These are phyloP conservation scores for Trypanosoma platydactyli DNA, from an alignment of 208 protist species.

Conservation along the genomic window DNA sequence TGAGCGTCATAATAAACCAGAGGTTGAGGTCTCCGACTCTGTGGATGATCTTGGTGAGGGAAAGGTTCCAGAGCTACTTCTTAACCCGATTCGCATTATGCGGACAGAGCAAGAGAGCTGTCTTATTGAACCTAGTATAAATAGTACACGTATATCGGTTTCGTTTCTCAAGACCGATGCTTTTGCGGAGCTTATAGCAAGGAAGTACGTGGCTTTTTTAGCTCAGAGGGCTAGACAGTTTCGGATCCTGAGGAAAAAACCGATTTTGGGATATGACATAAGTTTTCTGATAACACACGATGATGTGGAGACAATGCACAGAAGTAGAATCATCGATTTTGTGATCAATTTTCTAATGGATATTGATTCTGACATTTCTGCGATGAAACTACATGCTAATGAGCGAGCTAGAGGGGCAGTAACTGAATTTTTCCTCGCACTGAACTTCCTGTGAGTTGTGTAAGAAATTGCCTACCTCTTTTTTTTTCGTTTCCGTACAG, in stretches of 20 bases:
- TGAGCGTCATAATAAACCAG: slow-evolving; percentile 98
- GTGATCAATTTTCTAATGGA: slow-evolving; percentile 95
- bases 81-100: slow-evolving; percentile 78
- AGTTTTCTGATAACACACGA: slow-evolving; percentile 97
- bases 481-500: too few species aligned
- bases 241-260: slow-evolving; percentile 93
- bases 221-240: slow-evolving; percentile 95
- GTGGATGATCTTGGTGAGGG: not conserved
- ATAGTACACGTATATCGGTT: slow-evolving; percentile 96
- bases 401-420: slow-evolving; percentile 42
- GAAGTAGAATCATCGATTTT: slow-evolving; percentile 96
- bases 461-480: slow-evolving; percentile 8
- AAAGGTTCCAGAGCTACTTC: slow-evolving; percentile 70
- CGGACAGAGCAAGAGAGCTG: slow-evolving; percentile 84
- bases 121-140: slow-evolving; percentile 94
- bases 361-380: slow-evolving; percentile 95
- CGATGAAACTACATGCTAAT: slow-evolving; percentile 90
- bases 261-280: slow-evolving; percentile 95
- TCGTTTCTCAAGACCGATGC: slow-evolving; percentile 92
- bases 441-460: slow-evolving; percentile 14
- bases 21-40: slow-evolving; percentile 90
- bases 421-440: slow-evolving; percentile 34
- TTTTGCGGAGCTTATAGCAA: slow-evolving; percentile 92
- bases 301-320: slow-evolving; percentile 94
- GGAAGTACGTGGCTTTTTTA: slow-evolving; percentile 95